Evolutionary conservation across 148 eudicot species (phyloP), one percentile per base, ranked within the genome.

Genomic region (Salicornia ramosissima): DNA sequence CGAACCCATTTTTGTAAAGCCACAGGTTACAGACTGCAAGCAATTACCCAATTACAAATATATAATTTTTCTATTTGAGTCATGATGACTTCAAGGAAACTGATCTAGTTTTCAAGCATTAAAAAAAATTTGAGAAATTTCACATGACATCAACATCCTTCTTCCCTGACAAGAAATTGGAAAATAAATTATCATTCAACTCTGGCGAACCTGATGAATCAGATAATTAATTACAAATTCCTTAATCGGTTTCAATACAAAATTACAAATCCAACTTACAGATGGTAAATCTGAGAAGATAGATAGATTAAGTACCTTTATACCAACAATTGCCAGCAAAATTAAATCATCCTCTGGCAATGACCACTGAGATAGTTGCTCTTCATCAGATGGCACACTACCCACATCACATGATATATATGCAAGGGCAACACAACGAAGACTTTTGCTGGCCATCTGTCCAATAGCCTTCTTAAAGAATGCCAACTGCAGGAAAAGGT

Each of bases 381-480:
- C 96, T 30, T 88, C 95, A 69, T 47, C 72, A 45, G 82, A 69
- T 19, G 96, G 96, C 68, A 90, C 85, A 55, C 70, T 76, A 67
- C 80, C 85, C 58, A 51, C 21, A 49, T 82, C 86, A 71, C 39
- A 70, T 36, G 83, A 54, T 64, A 84, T 80, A 75, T 81, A 93
- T 25, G 98, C 98, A 73, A 93, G 52, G 49, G 98, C 95, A 77
- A 93, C 88, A 83, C 98, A 93, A 21, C 98, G 96, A 83, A 93
- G 77, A 80, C 98, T 93, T 76, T 77, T 33, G 14, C 68, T 49
- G 75, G 96, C 98, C 98, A 93, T 93, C 72, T 88, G 83, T 54
- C 83, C 90, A 75, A 93, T 93, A 61, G 86, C 83, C 40, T 75
- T 78, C 71, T 80, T 82, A 65, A 72, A 88, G 26, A 71, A 68